Conservation (phyloP, 2,329 filamentous ascomycete species). For the Basipetospora chlamydospora region DNA sequence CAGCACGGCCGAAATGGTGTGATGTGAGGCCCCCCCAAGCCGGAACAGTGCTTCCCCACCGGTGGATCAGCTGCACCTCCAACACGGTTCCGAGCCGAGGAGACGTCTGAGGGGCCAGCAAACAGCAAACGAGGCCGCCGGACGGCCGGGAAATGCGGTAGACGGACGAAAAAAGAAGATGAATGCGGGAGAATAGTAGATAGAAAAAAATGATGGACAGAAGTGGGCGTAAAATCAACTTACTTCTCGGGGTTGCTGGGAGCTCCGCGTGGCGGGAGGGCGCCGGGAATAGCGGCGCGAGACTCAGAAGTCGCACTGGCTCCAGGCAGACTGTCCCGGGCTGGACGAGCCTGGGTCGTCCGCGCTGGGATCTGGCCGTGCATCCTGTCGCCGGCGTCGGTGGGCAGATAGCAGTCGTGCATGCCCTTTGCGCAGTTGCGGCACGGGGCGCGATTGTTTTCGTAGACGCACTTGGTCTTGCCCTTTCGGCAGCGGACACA, state of each 20-base stretch:
- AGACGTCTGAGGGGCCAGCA: too few relatives aligned
- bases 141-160: neutral
- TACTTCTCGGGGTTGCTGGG: constrained; percentile 43
- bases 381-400: constrained; percentile 44
- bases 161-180: neutral
- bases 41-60: too few relatives aligned
- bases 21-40: too few relatives aligned
- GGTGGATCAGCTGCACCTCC: too few relatives aligned
- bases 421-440: constrained; percentile 50
- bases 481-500: constrained; percentile 50
- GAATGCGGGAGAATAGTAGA: constrained; percentile 4
- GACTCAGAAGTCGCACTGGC: constrained; percentile 23
- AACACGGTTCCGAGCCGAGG: too few relatives aligned
- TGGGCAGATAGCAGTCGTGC: constrained; percentile 49
- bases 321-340: constrained; percentile 39
- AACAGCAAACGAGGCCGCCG: neutral
- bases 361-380: constrained; percentile 44
- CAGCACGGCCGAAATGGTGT: too few relatives aligned
- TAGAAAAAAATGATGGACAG: constrained; percentile 2
- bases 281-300: constrained; percentile 26
- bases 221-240: too few relatives aligned
- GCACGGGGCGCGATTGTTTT: constrained; percentile 46
- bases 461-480: constrained; percentile 51
- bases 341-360: constrained; percentile 30
- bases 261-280: constrained; percentile 17